These are phyloP conservation scores for Pythium pectinolyticum DNA, from an alignment of 352 stramenopile genomes.

Conservation along the genomic window DNA sequence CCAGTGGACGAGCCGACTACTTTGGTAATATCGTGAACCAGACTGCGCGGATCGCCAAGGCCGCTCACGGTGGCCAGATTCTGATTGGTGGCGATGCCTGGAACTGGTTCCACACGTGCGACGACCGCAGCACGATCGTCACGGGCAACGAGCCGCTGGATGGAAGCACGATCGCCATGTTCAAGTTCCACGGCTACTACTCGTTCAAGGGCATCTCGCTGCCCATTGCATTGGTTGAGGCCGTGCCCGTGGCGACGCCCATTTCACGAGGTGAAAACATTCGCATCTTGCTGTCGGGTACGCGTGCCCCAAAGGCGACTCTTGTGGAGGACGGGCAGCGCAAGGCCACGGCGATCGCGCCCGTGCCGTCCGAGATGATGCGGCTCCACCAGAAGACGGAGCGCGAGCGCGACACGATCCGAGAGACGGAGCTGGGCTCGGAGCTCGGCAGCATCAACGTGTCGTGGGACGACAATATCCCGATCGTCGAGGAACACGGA, in stretches of 20 bases:
- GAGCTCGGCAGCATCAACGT: conserved; percentile 64
- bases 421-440: conserved; percentile 76
- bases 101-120: conserved; percentile 55
- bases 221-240: conserved; percentile 78
- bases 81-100: conserved; percentile 82
- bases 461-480: conserved; percentile 74
- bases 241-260: conserved; percentile 63
- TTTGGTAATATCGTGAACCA: conserved; percentile 91
- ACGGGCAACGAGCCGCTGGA: conserved; percentile 41
- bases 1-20: conserved; percentile 85
- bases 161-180: conserved; percentile 72
- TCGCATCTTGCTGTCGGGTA: conserved; percentile 36
- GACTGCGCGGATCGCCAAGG: conserved; percentile 85
- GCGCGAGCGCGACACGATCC: conserved; percentile 75
- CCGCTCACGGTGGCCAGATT: conserved; percentile 73
- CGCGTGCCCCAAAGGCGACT: conserved; percentile 65
- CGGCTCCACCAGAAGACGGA: conserved; percentile 63
- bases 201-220: conserved; percentile 85
- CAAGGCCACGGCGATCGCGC: conserved; percentile 42
- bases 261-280: conserved; percentile 32
- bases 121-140: conserved; percentile 35
- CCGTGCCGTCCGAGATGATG: conserved; percentile 58
- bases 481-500: conserved; percentile 67
- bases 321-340: conserved; percentile 62
- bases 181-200: conserved; percentile 83